Base-by-base conservation (phyloP, 202 grass and related monocot species). In the Miscanthus sacchariflorus region DNA sequence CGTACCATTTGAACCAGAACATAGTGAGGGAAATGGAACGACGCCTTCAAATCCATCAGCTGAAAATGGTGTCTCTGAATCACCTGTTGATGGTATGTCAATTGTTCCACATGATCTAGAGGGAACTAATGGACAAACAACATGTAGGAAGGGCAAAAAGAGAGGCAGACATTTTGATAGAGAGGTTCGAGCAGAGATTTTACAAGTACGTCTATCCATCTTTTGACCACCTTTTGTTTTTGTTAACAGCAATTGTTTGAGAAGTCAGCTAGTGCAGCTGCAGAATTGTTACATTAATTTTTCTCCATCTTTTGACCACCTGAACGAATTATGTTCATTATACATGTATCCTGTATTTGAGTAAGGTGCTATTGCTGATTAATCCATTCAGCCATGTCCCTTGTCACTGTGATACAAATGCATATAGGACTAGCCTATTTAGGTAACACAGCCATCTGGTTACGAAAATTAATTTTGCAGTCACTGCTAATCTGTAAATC, bases 161-260 rank as follows among this genome's bases (percentile, higher is more conserved):
- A 99, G 92, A 92, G 96, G 96, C 59, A 92, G 94, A 7, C 89
- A 83, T 79, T 99, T 99, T 93, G 96, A 99, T 86, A 86, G 96
- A 83, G 96, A 96, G 70, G 90, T 74, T 80, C 96, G 96, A 86
- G 94, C 91, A 14, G 76, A 92, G 71, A 89, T 96, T 90, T 86
- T 99, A 81, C 89, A 96, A 59, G 96, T 96, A 90, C 68, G 85
- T 27, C 27, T 67, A 49, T 68, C 14, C 4, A 58, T 74, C 68
- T 78, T 75, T 67, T 46, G 11, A 46, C 63, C 36, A 14, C 28
- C n/a, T 77, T 71, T 42, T 83, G 54, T 70, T 89, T 91, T 74
- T 79, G 28, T 30, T 68, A 58, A 72, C 81, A 86, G 66, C 65
- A 85, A 50, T 78, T 82, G 11, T 42, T 76, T n/a, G 15, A 68